A percentile compares a stretch with the other conserved stretches of the same genome.
These are phyloP conservation scores for Glebionis coronaria DNA, from an alignment of 129 eudicot genomes.

Conservation along the genomic window DNA sequence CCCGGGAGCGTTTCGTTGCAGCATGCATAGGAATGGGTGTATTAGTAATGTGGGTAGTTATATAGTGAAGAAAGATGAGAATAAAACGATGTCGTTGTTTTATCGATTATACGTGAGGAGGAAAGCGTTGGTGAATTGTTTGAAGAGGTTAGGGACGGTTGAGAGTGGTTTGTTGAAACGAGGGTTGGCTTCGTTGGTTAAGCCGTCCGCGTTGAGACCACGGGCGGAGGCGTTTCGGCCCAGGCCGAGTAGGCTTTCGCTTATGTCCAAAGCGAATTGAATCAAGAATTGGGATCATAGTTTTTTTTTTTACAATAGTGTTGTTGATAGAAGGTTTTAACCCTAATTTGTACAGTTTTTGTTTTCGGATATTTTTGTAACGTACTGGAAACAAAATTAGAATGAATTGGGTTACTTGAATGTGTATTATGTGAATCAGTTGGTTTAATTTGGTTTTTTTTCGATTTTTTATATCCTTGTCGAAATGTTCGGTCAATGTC, in stretches of 20 bases:
- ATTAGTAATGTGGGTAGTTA: neutral
- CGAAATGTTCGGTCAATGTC: too few relatives aligned
- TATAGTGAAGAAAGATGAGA: neutral
- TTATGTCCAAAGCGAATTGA: slow-evolving; percentile 46
- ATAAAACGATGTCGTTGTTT: slow-evolving; percentile 40
- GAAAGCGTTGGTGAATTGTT: slow-evolving; percentile 71
- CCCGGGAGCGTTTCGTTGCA: slow-evolving; percentile 83
- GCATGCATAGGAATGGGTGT: slow-evolving; percentile 43
- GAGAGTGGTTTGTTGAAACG: slow-evolving; percentile 68
- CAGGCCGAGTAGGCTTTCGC: slow-evolving; percentile 56
- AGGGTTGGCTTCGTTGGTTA: slow-evolving; percentile 55
- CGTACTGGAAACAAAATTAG: too few relatives aligned
- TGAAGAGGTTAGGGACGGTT: slow-evolving; percentile 60
- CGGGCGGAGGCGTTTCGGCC: slow-evolving; percentile 59
- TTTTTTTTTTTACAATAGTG: neutral
- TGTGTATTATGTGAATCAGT: too few relatives aligned
- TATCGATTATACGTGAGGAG: slow-evolving; percentile 54
- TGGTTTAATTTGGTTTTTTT: too few relatives aligned
- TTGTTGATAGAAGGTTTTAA: slow-evolving; percentile 20
- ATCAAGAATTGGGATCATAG: too few relatives aligned
- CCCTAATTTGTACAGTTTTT: slow-evolving; percentile 7
- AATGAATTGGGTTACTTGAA: too few relatives aligned
- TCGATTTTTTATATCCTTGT: too few relatives aligned
- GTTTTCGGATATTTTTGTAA: too few relatives aligned
- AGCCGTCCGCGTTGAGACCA: slow-evolving; percentile 67